Evolutionary conservation across 2,329 filamentous ascomycete species (phyloP), one percentile per base, ranked within the genome.

Genomic region (Penicillium sp.): DNA sequence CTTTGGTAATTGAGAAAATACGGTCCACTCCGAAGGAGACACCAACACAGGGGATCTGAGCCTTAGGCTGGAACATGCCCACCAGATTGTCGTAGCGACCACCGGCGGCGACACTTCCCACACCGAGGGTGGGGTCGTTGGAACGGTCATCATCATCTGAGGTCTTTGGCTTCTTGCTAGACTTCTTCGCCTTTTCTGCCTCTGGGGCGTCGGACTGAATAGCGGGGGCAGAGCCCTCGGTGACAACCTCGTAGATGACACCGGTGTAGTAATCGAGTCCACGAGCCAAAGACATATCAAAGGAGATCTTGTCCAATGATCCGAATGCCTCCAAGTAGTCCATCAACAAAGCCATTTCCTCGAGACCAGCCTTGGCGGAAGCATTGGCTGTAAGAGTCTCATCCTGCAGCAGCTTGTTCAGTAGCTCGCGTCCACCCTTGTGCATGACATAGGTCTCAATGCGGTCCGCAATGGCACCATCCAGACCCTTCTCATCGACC

Each of bases 21-120:
- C 93, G 88, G 76, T 98, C 93, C 49, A 97, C 91, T 54, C 93
- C 93, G 71, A 98, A 97, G 1, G 93, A 96, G 65, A 96, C 90
- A 61, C 90, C 90, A 6, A 95, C 90, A 66, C 90, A 93, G n/a
- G 91, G 93, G 55, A 97, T 91, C 71, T 93, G 87, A 22, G 81
- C 84, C 78, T 93, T 93, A 67, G 88, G 88, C 55, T 86, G 88
- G 80, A 96, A 97, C 91, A 96, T 96, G 77, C 90, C 90, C 5
- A 97, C 93, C 4, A 97, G 84, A 71, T 95, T 89, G 76, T 97
- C 93, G 75, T 97, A 97, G 59, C 93, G 88, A 45, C 92, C 91
- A 70, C 92, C 93, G 4, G 92, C 93, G 45, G 92, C 93, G 48
- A 96, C 88, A 71, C 90, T 93, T 61, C 92, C 93, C 11, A 96